These are phyloP conservation scores for Suaeda aralocaspica DNA, from an alignment of 148 eudicot species.

Conservation along the genomic window DNA sequence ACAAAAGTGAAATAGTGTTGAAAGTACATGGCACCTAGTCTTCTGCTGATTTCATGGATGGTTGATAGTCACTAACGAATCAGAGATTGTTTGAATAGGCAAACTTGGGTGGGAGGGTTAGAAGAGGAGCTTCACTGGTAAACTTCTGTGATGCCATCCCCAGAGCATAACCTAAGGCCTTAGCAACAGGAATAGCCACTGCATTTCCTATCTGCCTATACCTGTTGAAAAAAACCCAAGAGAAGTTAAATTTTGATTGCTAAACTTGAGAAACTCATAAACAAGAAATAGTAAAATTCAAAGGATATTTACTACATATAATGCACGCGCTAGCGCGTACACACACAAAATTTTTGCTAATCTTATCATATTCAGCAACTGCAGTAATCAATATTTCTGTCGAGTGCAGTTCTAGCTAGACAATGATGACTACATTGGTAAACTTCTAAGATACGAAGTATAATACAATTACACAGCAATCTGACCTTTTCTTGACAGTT, in stretches of 20 bases:
- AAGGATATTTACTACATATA: background rate
- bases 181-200: slow-evolving; percentile 75
- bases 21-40: too few species aligned
- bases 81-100: slow-evolving; percentile 35
- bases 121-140: slow-evolving; percentile 46
- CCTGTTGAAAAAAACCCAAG: slow-evolving; percentile 33
- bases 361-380: too few species aligned
- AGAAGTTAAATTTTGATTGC: background rate
- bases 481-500: slow-evolving; percentile 62
- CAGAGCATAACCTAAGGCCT: slow-evolving; percentile 79
- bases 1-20: too few species aligned
- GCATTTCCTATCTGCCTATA: slow-evolving; percentile 96
- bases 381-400: too few species aligned
- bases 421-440: background rate
- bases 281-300: background rate
- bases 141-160: slow-evolving; percentile 73
- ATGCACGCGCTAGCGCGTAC: background rate
- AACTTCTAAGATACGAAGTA: background rate
- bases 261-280: background rate
- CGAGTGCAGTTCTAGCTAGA: too few species aligned
- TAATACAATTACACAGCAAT: background rate
- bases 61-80: too few species aligned
- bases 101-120: slow-evolving; percentile 76
- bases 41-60: too few species aligned
- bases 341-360: too few species aligned